phyloP scores from a whole-genome alignment of 192 early-diverging fungal genomes.

The Coemansia nantahalensis region DNA sequence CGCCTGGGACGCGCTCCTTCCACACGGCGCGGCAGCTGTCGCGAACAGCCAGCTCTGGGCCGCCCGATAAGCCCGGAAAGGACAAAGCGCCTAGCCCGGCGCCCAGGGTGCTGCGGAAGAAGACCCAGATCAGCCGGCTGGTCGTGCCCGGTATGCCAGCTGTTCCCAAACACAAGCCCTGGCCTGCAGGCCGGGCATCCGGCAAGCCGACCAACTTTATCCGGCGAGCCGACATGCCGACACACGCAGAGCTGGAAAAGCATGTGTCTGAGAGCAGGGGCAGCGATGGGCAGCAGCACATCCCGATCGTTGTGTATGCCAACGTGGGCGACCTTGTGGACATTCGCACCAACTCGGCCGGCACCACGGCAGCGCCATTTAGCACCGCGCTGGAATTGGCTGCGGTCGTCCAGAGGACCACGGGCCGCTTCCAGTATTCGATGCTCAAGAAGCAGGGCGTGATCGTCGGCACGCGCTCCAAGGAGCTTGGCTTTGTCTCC shows the following conservation, averaged over 20 bases:
- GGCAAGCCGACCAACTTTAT: constrained; percentile 8
- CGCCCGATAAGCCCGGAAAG: too few relatives aligned
- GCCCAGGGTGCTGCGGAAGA: not conserved
- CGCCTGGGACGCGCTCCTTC: constrained; percentile 20
- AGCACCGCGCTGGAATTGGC: not conserved
- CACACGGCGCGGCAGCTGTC: constrained; percentile 12
- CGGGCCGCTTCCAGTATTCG: constrained; percentile 45
- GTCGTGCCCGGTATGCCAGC: too few relatives aligned
- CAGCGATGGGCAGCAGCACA: constrained; percentile 5
- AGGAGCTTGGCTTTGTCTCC: constrained; percentile 38
- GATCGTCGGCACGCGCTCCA: constrained; percentile 23
- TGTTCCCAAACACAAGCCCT: not conserved
- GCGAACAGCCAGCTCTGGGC: not conserved
- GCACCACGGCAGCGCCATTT: not conserved
- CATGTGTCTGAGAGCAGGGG: constrained; percentile 11
- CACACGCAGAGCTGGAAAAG: constrained; percentile 4
- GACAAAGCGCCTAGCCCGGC: too few relatives aligned
- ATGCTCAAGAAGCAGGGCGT: not conserved
- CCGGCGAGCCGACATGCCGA: constrained; percentile 4
- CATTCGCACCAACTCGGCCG: constrained; percentile 6
- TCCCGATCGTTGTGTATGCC: constrained; percentile 30
- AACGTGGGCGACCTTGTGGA: constrained; percentile 46
- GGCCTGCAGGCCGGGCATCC: not conserved
- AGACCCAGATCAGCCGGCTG: too few relatives aligned
- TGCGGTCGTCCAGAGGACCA: constrained; percentile 32